Percentiles rank a stretch among this genome's conserved stretches.
These are phyloP conservation scores for Hylodesmum podocarpum DNA, from an alignment of 306 rosid genomes.

Conservation along the genomic window DNA sequence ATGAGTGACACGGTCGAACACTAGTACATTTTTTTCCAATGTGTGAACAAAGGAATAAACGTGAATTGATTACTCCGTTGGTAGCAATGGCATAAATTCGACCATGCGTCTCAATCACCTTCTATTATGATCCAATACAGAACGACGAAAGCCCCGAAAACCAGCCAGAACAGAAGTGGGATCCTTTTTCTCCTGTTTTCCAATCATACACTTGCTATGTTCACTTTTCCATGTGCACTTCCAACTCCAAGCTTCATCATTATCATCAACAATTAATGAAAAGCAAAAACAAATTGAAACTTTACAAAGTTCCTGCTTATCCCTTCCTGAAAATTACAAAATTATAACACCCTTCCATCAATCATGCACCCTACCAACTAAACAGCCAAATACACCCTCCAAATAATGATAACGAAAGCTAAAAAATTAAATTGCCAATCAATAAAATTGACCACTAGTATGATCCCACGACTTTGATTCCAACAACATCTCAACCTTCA, in stretches of 20 bases:
- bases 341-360: slow-evolving; percentile 26
- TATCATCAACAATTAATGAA: slow-evolving; percentile 25
- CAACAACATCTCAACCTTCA: background rate
- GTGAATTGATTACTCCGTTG: slow-evolving; percentile 27
- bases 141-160: slow-evolving; percentile 3
- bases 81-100: slow-evolving; percentile 27
- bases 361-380: slow-evolving; percentile 15
- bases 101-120: slow-evolving; percentile 47
- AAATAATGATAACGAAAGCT: slow-evolving; percentile 24
- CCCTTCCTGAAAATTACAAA: slow-evolving; percentile 30
- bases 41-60: slow-evolving; percentile 21
- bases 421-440: background rate
- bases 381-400: slow-evolving; percentile 6
- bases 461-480: background rate
- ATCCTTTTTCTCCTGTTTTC: slow-evolving; percentile 14
- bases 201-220: slow-evolving; percentile 21
- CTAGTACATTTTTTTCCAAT: background rate
- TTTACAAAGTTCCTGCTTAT: slow-evolving; percentile 23
- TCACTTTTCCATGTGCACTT: slow-evolving; percentile 23
- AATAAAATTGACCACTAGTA: background rate
- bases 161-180: slow-evolving; percentile 33
- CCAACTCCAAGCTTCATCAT: slow-evolving; percentile 7
- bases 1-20: slow-evolving; percentile 27
- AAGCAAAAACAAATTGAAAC: slow-evolving; percentile 23
- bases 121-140: slow-evolving; percentile 32